Base-by-base conservation (phyloP, 441 rosid genomes). In the Geranium incanum region DNA sequence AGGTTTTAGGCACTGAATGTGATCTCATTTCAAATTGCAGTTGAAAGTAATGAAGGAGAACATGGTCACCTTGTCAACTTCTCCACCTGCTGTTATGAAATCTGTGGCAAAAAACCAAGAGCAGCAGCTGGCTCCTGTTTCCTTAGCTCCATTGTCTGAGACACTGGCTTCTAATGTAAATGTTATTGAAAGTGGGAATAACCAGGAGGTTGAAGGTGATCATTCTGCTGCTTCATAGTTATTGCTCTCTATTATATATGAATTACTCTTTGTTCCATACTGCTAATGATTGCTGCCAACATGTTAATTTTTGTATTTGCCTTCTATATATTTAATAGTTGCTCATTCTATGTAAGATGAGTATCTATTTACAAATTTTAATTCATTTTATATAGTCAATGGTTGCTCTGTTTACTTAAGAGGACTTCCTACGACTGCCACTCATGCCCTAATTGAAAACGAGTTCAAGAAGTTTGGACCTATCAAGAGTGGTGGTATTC, bases 401-500 rank as follows among this genome's bases (percentile, higher is more conserved):
- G 91, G 96, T 66, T 84, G 86, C 43, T 94, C 98, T 39, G 78
- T 94, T 67, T 86, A 94, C 70, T 83, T 94, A 50, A 89, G 83
- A 81, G 90, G 90, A 70, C 87, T 94, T 41, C 97, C 97, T 41
- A 21, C 72, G 69, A 87, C 78, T 78, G 89, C 91, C 6, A 85
- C 86, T 16, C 75, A 76, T 83, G 69, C 74, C 45, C 79, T 86
- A 76, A 78, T 94, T 75, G 96, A 89, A 83, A 75, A 79, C 52
- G 96, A 86, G 74, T 94, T 91, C 74, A 94, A 79, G 83, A 85
- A 83, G 78, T 94, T 91, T 81, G 98, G 98, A 68, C 74, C 84
- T 38, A 88, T 94, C 36, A 83, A 78, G 80, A 52, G 71, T 81
- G 86, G 78, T 65, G 98, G 98, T 52, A 81, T 94, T 84, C 97